Evolutionary conservation across 768 basidiomycete genomes (phyloP).

Genomic region (Paxillus ammoniavirescens): DNA sequence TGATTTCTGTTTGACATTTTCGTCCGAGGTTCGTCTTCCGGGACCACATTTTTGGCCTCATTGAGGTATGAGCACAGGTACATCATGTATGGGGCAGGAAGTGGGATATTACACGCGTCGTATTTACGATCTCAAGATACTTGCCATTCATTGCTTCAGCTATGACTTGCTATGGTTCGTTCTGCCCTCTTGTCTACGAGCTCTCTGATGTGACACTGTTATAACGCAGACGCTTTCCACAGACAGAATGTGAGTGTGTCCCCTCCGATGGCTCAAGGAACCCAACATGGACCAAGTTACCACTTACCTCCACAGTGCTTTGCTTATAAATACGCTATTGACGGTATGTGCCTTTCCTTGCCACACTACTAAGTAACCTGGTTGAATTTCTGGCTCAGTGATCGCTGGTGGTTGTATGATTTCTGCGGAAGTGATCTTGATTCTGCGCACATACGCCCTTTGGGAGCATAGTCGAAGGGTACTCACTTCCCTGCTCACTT

Average conservation of each 20-base stretch:
- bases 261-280: neutral
- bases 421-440: conserved; percentile 17
- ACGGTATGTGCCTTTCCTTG: conserved; percentile 7
- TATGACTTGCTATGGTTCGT: conserved; percentile 19
- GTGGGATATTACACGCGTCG: conserved; percentile 21
- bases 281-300: neutral
- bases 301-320: conserved; percentile 14
- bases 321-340: conserved; percentile 10
- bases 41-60: neutral
- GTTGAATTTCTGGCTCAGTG: conserved; percentile 8
- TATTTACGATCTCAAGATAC: conserved; percentile 29
- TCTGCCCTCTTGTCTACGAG: neutral
- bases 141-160: conserved; percentile 20
- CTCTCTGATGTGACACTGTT: neutral
- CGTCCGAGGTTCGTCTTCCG: conserved; percentile 15
- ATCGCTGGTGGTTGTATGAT: conserved; percentile 14
- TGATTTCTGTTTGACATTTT: conserved; percentile 25
- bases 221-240: conserved; percentile 10
- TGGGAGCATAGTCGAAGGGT: conserved; percentile 19
- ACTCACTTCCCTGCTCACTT: conserved; percentile 14
- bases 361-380: neutral
- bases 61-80: conserved; percentile 14
- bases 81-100: conserved; percentile 22
- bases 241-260: conserved; percentile 1
- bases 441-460: conserved; percentile 27